Evolutionary conservation across 2,329 filamentous ascomycete genomes (phyloP), one percentile per base, ranked within the genome.

Genomic region (Diplodia mutila): DNA sequence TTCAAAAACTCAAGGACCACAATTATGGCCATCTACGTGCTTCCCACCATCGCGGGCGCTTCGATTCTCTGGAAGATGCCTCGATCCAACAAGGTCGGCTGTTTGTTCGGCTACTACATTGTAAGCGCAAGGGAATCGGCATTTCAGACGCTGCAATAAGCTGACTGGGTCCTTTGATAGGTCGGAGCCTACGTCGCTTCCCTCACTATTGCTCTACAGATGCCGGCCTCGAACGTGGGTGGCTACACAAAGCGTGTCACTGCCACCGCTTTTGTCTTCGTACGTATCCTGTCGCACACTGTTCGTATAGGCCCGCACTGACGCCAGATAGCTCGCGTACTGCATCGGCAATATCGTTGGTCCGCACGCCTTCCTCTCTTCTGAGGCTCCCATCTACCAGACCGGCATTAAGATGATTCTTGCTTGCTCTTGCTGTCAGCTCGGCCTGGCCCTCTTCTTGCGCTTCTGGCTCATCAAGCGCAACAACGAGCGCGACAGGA

Each of bases 101-200:
- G 85, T 0, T 75, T 87, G 0, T 78, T 84, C 27, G 84, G 82
- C 0, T 85, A 86, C 70, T 87, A 87, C 69, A 82, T 86, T 32
- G 72, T 71, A 16, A 52, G 67, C 21, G n/a, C 27, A 12, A 11
- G 0, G 61, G 9, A 1, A 7, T 27, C 23, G 5, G 4, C 14
- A 9, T 25, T 9, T 46, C 18, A 21, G 42, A 46, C 8, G 3
- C 11, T 21, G 18, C 42, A 21, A 14, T n/a, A 9, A 23, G 8
- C 7, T 25, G 2, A 53, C 18, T 11, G 16, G 42, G 25, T 32
- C n/a, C n/a, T 25, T 21, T 29, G 21, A 9, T 14, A 70, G 69
- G 70, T 78, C 8, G 78, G 84, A 0, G 75, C 80, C 0, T 87
- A 81, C 64, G 85, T 87, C 2, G 79, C 81, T 0, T 83, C 83